Evolutionary conservation across 2,329 filamentous ascomycete species (phyloP).

Genomic region (Alternaria solani): DNA sequence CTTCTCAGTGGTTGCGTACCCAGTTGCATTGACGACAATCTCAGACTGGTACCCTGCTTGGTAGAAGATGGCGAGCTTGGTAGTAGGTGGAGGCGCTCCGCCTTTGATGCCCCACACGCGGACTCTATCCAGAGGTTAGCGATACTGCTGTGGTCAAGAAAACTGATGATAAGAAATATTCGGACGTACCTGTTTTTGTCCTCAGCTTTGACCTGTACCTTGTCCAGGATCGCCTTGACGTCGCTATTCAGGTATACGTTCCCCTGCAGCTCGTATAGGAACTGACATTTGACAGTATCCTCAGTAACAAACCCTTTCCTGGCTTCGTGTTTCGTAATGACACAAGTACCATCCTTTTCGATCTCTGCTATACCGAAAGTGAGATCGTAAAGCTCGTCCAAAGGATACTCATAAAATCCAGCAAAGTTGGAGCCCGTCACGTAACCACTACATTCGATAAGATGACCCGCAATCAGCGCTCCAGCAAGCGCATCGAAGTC

Average conservation of each 20-base stretch:
- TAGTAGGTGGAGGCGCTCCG: slow-evolving; percentile 50
- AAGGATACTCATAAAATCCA: slow-evolving; percentile 57
- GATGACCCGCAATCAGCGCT: slow-evolving; percentile 54
- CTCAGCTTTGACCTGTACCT: slow-evolving; percentile 43
- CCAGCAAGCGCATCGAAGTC: slow-evolving; percentile 60
- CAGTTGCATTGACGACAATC: slow-evolving; percentile 45
- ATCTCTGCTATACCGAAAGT: slow-evolving; percentile 62
- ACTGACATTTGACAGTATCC: slow-evolving; percentile 51
- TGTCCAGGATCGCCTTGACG: slow-evolving; percentile 52
- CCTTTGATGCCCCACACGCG: slow-evolving; percentile 51
- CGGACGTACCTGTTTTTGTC: slow-evolving; percentile 43
- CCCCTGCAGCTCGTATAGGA: slow-evolving; percentile 59
- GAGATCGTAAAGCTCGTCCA: slow-evolving; percentile 55
- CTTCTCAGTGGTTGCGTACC: slow-evolving; percentile 59
- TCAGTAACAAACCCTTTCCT: slow-evolving; percentile 51
- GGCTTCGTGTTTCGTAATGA: slow-evolving; percentile 59
- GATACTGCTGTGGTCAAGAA: too few relatives aligned
- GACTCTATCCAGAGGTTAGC: slow-evolving; percentile 31
- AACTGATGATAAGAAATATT: not conserved
- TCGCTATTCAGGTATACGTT: slow-evolving; percentile 57
- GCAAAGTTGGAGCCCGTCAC: slow-evolving; percentile 65
- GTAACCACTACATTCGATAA: slow-evolving; percentile 59
- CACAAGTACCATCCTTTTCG: slow-evolving; percentile 54
- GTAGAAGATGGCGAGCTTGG: slow-evolving; percentile 53
- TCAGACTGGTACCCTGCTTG: slow-evolving; percentile 53